A percentile compares a stretch with the other conserved stretches of the same genome.
These are phyloP conservation scores for Pseudogymnoascus sp. DNA, from an alignment of 2,329 filamentous ascomycete species.

Conservation along the genomic window DNA sequence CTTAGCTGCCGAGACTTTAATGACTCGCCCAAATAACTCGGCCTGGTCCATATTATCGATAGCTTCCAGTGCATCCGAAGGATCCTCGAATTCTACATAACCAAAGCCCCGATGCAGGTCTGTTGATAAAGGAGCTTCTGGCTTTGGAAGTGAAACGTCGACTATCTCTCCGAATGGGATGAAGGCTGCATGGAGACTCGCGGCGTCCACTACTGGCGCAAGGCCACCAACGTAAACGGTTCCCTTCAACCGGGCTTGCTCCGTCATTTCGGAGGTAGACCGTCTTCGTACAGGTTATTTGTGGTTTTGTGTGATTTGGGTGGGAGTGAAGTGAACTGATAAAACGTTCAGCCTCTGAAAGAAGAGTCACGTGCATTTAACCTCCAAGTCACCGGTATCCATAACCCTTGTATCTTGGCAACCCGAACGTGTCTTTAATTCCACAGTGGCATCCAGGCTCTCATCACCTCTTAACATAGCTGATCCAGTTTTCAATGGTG, in stretches of 20 bases:
- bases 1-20: conserved; percentile 89
- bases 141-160: conserved; percentile 83
- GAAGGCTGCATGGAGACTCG: conserved; percentile 81
- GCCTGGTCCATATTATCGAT: conserved; percentile 99
- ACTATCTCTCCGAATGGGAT: conserved; percentile 94
- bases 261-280: conserved; percentile 55
- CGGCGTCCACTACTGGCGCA: conserved; percentile 65
- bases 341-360: neutral
- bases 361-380: neutral
- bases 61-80: conserved; percentile 81
- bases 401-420: conserved; percentile 6
- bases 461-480: neutral
- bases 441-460: neutral
- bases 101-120: conserved; percentile 87
- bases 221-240: conserved; percentile 91
- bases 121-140: conserved; percentile 68
- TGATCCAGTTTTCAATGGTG: conserved; percentile 2
- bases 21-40: conserved; percentile 83
- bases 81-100: conserved; percentile 88
- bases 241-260: conserved; percentile 74
- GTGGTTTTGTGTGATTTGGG: neutral
- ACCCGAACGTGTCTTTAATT: conserved; percentile 10
- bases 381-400: neutral
- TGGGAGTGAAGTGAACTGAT: conserved; percentile 6
- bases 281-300: neutral